Conservation (phyloP, 1,284 basidiomycete species). For the Malassezia brasiliensis region DNA sequence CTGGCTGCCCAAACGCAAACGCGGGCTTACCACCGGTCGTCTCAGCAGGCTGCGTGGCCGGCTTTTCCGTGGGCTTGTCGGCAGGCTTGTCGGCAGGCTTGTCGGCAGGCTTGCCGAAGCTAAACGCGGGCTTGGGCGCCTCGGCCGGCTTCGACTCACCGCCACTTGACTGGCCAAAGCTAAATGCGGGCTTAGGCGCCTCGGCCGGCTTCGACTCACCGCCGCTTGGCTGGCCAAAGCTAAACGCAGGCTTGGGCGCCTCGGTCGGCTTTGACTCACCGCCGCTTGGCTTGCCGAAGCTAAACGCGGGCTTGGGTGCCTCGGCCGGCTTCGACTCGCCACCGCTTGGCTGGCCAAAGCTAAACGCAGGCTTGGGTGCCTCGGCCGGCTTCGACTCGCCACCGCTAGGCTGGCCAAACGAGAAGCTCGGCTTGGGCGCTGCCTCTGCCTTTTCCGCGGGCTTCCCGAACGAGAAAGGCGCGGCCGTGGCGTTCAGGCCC, state of each 20-base stretch:
- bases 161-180: too few species aligned
- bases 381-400: too few species aligned
- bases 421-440: too few species aligned
- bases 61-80: too few species aligned
- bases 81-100: too few species aligned
- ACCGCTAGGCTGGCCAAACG: too few species aligned
- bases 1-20: slow-evolving; percentile 10
- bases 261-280: background rate
- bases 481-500: background rate
- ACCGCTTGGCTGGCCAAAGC: slow-evolving; percentile 9
- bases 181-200: background rate
- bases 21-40: background rate
- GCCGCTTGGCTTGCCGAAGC: background rate
- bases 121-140: background rate
- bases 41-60: too few species aligned
- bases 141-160: background rate
- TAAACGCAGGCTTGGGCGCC: slow-evolving; percentile 1
- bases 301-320: slow-evolving; percentile 12
- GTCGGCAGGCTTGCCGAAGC: slow-evolving; percentile 1
- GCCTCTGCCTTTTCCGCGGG: slow-evolving; percentile 11
- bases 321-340: background rate
- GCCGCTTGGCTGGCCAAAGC: slow-evolving; percentile 10
- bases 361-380: slow-evolving; percentile 2
- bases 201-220: background rate
- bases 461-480: slow-evolving; percentile 24